Percentiles rank a stretch among this genome's conserved stretches.
These are phyloP conservation scores for Xylariales sp. DNA, from an alignment of 2,329 filamentous ascomycete genomes.

Conservation along the genomic window DNA sequence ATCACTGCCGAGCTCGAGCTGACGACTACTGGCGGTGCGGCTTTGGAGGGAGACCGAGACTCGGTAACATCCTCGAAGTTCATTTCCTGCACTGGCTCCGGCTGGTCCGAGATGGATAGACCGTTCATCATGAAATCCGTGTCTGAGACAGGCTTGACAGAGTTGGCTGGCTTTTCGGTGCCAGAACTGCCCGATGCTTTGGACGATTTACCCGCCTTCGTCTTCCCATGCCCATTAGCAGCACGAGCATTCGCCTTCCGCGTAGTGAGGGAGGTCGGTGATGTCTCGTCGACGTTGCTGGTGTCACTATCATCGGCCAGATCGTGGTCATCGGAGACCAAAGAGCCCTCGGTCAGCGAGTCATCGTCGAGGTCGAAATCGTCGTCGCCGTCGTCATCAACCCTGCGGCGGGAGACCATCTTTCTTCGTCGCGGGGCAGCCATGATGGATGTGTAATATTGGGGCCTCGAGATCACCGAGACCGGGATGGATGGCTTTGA, in stretches of 20 bases:
- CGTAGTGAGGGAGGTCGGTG: slow-evolving; percentile 34
- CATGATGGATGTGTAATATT: slow-evolving; percentile 31
- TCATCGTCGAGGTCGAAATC: slow-evolving; percentile 62
- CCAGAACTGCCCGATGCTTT: slow-evolving; percentile 23
- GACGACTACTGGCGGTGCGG: slow-evolving; percentile 47
- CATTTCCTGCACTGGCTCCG: slow-evolving; percentile 38
- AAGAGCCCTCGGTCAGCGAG: slow-evolving; percentile 60
- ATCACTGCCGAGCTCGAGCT: slow-evolving; percentile 44
- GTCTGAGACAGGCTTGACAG: slow-evolving; percentile 41
- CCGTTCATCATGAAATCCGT: slow-evolving; percentile 57
- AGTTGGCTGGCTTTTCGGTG: slow-evolving; percentile 27
- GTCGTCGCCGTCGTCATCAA: slow-evolving; percentile 68
- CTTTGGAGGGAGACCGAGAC: slow-evolving; percentile 32
- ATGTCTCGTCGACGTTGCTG: slow-evolving; percentile 56
- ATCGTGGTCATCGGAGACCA: slow-evolving; percentile 58
- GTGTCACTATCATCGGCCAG: slow-evolving; percentile 58
- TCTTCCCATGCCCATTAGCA: slow-evolving; percentile 29
- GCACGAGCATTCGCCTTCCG: slow-evolving; percentile 23
- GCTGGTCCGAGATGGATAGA: slow-evolving; percentile 39
- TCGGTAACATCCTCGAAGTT: slow-evolving; percentile 40
- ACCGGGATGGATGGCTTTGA: slow-evolving; percentile 6
- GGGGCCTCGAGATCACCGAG: slow-evolving; percentile 7
- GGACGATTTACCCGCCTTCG: slow-evolving; percentile 18
- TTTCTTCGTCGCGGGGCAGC: slow-evolving; percentile 55
- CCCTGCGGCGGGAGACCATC: slow-evolving; percentile 62